A percentile compares a stretch with the other conserved stretches of the same genome.
Conservation (phyloP, 495 filamentous ascomycete genomes). For the Penicillium psychrofluorescens region DNA sequence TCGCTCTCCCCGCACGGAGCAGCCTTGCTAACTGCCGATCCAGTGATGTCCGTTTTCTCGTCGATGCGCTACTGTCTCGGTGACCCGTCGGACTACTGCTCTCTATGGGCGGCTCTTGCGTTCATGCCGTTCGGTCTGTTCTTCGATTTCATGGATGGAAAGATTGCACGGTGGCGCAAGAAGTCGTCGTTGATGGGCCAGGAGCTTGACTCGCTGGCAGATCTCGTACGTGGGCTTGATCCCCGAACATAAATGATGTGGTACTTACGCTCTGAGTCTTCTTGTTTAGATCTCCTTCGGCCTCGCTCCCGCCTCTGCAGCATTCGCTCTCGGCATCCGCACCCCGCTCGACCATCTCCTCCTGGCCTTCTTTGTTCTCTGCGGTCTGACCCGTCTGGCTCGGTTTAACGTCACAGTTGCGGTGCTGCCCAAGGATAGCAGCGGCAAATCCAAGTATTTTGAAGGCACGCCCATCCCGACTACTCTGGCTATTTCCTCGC, state of each 20-base stretch:
- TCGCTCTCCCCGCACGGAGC: too few species aligned
- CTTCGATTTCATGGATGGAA: slow-evolving; percentile 98
- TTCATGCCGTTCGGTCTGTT: slow-evolving; percentile 93
- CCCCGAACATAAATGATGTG: not conserved
- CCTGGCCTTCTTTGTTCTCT: slow-evolving; percentile 87
- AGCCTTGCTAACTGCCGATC: slow-evolving; percentile 17
- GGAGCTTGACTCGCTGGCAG: slow-evolving; percentile 94
- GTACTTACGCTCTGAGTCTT: not conserved
- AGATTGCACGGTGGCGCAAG: slow-evolving; percentile 88
- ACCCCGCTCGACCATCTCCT: slow-evolving; percentile 79
- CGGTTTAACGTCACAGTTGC: slow-evolving; percentile 95
- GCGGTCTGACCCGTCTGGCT: slow-evolving; percentile 86
- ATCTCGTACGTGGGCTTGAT: slow-evolving; percentile 59
- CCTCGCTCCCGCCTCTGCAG: slow-evolving; percentile 75
- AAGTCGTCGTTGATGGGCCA: slow-evolving; percentile 97
- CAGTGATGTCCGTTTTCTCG: slow-evolving; percentile 88
- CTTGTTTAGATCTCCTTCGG: slow-evolving; percentile 84
- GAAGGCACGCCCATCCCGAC: slow-evolving; percentile 96
- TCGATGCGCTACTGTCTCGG: slow-evolving; percentile 90
- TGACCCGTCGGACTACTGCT: slow-evolving; percentile 52
- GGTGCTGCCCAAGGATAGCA: slow-evolving; percentile 80
- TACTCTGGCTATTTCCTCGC: slow-evolving; percentile 63
- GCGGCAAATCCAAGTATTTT: slow-evolving; percentile 88
- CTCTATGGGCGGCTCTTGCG: slow-evolving; percentile 73
- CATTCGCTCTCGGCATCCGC: slow-evolving; percentile 85